Evolutionary conservation across 148 eudicot genomes (phyloP).

Genomic region (Camellia granthamiana): DNA sequence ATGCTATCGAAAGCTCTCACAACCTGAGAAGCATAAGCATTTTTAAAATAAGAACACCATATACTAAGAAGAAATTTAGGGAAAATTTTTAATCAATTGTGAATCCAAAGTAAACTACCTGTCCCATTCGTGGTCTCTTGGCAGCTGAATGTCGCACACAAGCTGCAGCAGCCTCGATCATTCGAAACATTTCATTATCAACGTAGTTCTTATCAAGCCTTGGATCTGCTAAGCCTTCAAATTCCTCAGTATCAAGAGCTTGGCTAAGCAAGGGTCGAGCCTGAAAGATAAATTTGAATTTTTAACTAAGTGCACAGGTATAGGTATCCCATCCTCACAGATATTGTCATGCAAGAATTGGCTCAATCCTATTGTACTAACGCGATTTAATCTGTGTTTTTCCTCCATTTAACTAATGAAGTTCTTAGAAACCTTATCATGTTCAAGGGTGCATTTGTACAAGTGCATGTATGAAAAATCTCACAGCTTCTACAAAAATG

Average conservation of each 20-base stretch:
- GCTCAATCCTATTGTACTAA: neutral
- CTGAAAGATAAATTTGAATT: slow-evolving; percentile 35
- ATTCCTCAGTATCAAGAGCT: slow-evolving; percentile 58
- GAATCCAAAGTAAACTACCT: slow-evolving; percentile 42
- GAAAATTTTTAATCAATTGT: neutral
- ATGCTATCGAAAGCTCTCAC: slow-evolving; percentile 64
- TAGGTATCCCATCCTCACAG: neutral
- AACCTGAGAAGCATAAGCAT: slow-evolving; percentile 19
- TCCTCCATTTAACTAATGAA: no score
- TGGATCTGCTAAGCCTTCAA: slow-evolving; percentile 62
- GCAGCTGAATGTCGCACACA: slow-evolving; percentile 80
- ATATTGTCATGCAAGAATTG: no score
- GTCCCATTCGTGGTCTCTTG: slow-evolving; percentile 90
- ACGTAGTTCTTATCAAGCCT: slow-evolving; percentile 59
- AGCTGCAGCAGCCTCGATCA: slow-evolving; percentile 88
- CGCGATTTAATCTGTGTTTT: no score
- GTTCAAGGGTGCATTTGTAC: neutral
- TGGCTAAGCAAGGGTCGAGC: slow-evolving; percentile 85
- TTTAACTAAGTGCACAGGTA: neutral
- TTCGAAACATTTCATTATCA: slow-evolving; percentile 52
- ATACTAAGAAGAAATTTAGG: neutral
- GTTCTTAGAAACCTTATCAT: neutral
- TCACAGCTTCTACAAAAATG: neutral
- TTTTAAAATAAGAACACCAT: neutral
- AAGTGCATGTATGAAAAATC: neutral